Base-by-base conservation (phyloP, 306 rosid species). In the Sechiopsis laciniata region DNA sequence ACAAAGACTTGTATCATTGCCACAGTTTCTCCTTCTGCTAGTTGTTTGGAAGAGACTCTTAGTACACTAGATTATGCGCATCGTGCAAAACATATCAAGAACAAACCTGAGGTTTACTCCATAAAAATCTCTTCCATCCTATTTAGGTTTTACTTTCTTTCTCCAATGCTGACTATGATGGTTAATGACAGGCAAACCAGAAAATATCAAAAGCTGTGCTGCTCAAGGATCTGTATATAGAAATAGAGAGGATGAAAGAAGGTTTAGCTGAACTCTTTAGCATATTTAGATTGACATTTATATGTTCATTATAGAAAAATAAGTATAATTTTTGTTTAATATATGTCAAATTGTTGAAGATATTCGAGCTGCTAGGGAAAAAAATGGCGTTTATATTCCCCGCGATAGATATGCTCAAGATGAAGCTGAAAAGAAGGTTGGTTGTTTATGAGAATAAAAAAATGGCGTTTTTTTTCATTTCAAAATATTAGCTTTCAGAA, bases 1-100 rank as follows among this genome's bases (percentile, higher is more conserved):
- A 94, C 99, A n/a, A 94, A 91, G 80, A 94, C 99, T 57, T 94
- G 99, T 82, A 83, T 94, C 56, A 89, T 94, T 52, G 99, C 99
- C 48, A 94, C 99, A 65, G 84, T 94, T 66, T 89, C 97, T 50
- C 99, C 99, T 11, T 85, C 96, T 69, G 75, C 83, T 79, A 84
- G 79, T 82, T 89, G 88, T 74, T 80, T 86, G 84, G 99, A 94
- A 48, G 99, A 94, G 83, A 94, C 99, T 59, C 83, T 94, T 59
- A 94, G 99, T 80, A 94, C 99, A 2, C 81, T 94, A 40, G 99
- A 94, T 79, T 94, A 90, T 73, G 99, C 97, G 61, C 82, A 88
- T 72, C 97, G 99, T 73, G 99, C 99, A 6, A 94, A 94, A 83
- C 85, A 82, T 78, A 94, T 94, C 69, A 89, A 88, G 81, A 94